Conservation (phyloP, 108 stramenopile species). For the Mediolabrus comicus region DNA sequence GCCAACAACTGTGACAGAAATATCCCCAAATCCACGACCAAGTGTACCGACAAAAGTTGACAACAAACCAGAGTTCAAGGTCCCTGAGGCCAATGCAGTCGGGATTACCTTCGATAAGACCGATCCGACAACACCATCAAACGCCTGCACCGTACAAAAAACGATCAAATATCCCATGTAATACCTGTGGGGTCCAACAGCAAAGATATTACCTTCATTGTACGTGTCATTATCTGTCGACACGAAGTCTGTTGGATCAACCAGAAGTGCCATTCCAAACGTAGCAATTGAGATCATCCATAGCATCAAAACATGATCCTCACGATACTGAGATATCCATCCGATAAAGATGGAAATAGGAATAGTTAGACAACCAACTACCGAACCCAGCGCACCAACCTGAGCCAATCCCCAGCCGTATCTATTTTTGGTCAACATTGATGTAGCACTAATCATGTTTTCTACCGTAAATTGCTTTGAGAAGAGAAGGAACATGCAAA, state of each 20-base stretch:
- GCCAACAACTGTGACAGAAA: slow-evolving; percentile 65
- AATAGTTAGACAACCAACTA: slow-evolving; percentile 74
- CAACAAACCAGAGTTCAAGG: slow-evolving; percentile 82
- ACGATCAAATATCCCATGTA: slow-evolving; percentile 64
- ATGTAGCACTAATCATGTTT: slow-evolving; percentile 70
- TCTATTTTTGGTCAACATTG: slow-evolving; percentile 78
- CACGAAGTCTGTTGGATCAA: slow-evolving; percentile 66
- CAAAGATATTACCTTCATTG: slow-evolving; percentile 52
- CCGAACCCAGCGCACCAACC: slow-evolving; percentile 77
- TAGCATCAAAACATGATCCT: slow-evolving; percentile 62
- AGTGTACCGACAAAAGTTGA: slow-evolving; percentile 70
- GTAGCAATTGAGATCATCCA: slow-evolving; percentile 49
- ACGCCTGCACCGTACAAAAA: slow-evolving; percentile 65
- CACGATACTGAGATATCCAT: slow-evolving; percentile 50
- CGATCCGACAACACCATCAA: slow-evolving; percentile 85
- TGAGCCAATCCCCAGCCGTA: slow-evolving; percentile 79
- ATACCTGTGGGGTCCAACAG: slow-evolving; percentile 58
- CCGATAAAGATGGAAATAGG: slow-evolving; percentile 80
- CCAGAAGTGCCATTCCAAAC: slow-evolving; percentile 56
- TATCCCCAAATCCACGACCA: slow-evolving; percentile 69
- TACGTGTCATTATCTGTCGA: slow-evolving; percentile 41
- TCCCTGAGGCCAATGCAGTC: slow-evolving; percentile 82
- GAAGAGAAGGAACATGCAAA: slow-evolving; percentile 76
- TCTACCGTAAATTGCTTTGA: slow-evolving; percentile 84
- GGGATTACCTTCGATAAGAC: slow-evolving; percentile 85